A percentile compares a stretch with the other conserved stretches of the same genome.
Conservation (phyloP, 176 grass and related monocot genomes). For the Phoenix roebelenii region DNA sequence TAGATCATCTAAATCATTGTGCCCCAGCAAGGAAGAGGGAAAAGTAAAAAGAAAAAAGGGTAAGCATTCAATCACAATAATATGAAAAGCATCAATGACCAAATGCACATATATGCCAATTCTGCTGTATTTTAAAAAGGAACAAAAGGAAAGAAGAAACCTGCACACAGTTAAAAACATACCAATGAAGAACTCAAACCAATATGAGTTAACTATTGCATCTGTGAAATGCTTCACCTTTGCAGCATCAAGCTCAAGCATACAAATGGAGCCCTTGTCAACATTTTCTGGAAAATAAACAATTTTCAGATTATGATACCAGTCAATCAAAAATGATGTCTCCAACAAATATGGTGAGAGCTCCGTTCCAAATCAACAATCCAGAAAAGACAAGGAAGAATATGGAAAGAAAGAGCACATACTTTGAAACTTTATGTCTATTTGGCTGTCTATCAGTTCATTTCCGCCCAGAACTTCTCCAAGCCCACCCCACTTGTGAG, state of each 20-base stretch:
- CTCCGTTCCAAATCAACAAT: conserved; percentile 1
- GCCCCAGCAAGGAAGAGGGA: neutral
- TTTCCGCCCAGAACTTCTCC: conserved; percentile 97
- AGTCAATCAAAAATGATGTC: no score
- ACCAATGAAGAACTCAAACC: conserved; percentile 99
- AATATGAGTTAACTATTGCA: conserved; percentile 89
- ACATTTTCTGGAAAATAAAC: conserved; percentile 54
- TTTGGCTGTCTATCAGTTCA: conserved; percentile 97
- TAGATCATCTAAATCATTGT: conserved; percentile 67
- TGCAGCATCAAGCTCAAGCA: conserved; percentile 63
- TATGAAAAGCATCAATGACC: conserved; percentile 11
- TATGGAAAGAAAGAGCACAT: conserved; percentile 30
- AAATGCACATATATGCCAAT: conserved; percentile 31
- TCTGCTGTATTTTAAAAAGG: conserved; percentile 7
- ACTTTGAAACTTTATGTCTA: conserved; percentile 89
- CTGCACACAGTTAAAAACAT: conserved; percentile 6
- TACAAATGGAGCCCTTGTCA: conserved; percentile 68
- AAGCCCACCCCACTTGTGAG: conserved; percentile 96
- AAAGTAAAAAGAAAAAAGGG: conserved; percentile 8
- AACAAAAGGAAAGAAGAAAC: conserved; percentile 6
- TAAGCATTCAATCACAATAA: conserved; percentile 11
- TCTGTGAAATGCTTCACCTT: conserved; percentile 84
- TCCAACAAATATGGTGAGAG: no score
- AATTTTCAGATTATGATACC: neutral
- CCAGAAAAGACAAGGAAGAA: conserved; percentile 17